These are phyloP conservation scores for Odonthalia washingtoniensis DNA, from an alignment of 31 red algal species.

Conservation along the genomic window DNA sequence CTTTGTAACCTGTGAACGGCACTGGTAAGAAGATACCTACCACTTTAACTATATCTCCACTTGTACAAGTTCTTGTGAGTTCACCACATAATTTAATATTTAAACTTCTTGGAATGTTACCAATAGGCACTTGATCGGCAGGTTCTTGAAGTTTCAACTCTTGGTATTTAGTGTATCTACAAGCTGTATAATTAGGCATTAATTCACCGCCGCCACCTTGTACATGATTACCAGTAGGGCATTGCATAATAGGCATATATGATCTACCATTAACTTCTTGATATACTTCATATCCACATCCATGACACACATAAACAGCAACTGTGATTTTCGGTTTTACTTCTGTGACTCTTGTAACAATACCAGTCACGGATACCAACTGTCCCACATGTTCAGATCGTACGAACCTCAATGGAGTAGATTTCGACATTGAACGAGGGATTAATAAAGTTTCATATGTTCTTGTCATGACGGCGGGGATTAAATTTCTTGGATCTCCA, in stretches of 20 bases:
- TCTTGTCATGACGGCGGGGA: slow-evolving; percentile 83
- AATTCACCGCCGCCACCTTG: too few relatives aligned
- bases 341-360: slow-evolving; percentile 96
- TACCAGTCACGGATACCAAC: slow-evolving; percentile 85
- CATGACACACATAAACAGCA: too few relatives aligned
- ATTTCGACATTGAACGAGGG: slow-evolving; percentile 75
- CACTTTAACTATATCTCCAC: slow-evolving; percentile 87
- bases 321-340: too few relatives aligned
- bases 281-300: slow-evolving; percentile 95
- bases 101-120: slow-evolving; percentile 93
- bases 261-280: slow-evolving; percentile 81
- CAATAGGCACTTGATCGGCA: slow-evolving; percentile 96
- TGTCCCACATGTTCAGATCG: slow-evolving; percentile 90
- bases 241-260: slow-evolving; percentile 86
- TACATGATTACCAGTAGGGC: slow-evolving; percentile 72
- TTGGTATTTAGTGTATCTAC: slow-evolving; percentile 95
- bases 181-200: slow-evolving; percentile 79
- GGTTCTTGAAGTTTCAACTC: slow-evolving; percentile 97
- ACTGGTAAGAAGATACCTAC: slow-evolving; percentile 92
- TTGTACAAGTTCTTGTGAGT: slow-evolving; percentile 75
- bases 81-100: slow-evolving; percentile 89
- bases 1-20: slow-evolving; percentile 82
- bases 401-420: slow-evolving; percentile 77
- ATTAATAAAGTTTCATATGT: slow-evolving; percentile 88
- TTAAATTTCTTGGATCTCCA: slow-evolving; percentile 82